A percentile compares a stretch with the other conserved stretches of the same genome.
These are phyloP conservation scores for Flaveria brownii DNA, from an alignment of 129 eudicot species.

Conservation along the genomic window DNA sequence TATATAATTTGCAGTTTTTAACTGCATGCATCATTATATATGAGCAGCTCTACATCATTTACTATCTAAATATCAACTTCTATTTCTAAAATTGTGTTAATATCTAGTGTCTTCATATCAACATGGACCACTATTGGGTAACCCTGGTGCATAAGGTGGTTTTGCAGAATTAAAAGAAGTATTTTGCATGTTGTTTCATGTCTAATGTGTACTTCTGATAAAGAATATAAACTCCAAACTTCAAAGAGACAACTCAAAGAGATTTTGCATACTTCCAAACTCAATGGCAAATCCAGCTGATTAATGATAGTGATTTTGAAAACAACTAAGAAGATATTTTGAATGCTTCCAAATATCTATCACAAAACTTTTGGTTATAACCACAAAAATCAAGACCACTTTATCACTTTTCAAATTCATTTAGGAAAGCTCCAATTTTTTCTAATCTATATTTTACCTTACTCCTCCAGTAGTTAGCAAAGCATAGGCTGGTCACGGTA, in stretches of 20 bases:
- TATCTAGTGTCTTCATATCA: constrained; percentile 6
- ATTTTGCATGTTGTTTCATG: too few relatives aligned
- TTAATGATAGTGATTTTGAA: neutral
- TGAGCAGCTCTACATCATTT: constrained; percentile 22
- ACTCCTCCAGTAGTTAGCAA: too few relatives aligned
- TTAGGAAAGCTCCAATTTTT: neutral
- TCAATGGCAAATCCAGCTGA: neutral
- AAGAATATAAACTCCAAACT: too few relatives aligned
- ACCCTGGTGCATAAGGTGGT: neutral
- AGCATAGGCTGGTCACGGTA: too few relatives aligned
- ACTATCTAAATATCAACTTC: constrained; percentile 10
- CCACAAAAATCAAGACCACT: constrained; percentile 28
- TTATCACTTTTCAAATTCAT: constrained; percentile 22
- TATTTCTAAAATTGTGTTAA: neutral
- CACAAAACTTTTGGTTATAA: constrained; percentile 22
- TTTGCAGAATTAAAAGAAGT: neutral
- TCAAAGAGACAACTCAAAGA: constrained; percentile 17
- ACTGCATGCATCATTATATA: neutral
- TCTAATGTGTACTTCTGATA: too few relatives aligned
- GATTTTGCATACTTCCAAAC: constrained; percentile 22
- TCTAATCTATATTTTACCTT: too few relatives aligned
- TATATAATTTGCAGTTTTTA: neutral
- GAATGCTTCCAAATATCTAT: constrained; percentile 22
- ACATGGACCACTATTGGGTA: neutral
- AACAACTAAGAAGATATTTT: neutral